These are phyloP conservation scores for Talaromyces trachyspermus DNA, from an alignment of 495 filamentous ascomycete species.

Conservation along the genomic window DNA sequence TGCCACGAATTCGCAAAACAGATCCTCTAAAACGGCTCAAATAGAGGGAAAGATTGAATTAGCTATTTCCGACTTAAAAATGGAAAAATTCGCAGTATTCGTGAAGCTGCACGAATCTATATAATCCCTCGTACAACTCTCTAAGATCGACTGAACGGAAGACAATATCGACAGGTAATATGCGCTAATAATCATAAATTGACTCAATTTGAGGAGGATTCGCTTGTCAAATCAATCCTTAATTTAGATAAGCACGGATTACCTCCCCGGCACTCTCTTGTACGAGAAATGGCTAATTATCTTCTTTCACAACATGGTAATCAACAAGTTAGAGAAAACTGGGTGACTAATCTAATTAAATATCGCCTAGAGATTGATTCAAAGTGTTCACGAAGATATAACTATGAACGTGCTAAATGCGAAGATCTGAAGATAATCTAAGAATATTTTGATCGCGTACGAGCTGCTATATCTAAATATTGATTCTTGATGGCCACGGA, in stretches of 20 bases:
- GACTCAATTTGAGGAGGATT: no score
- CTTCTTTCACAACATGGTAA: background rate
- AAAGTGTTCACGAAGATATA: no score
- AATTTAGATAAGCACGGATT: no score
- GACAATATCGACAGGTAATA: background rate
- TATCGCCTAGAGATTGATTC: conserved; percentile 12
- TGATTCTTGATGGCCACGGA: no score
- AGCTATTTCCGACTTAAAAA: background rate
- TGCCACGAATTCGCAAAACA: background rate
- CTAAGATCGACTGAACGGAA: background rate
- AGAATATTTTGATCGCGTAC: no score
- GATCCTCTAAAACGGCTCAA: background rate
- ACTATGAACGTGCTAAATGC: no score
- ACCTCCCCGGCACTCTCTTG: no score
- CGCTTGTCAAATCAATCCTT: no score
- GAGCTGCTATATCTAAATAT: no score
- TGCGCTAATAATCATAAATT: background rate
- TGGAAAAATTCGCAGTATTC: background rate
- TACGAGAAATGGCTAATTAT: conserved; percentile 1
- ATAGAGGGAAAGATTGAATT: no score
- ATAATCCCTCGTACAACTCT: background rate
- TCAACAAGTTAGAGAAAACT: background rate
- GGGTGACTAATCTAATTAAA: background rate
- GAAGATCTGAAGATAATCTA: no score
- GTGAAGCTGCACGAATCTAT: background rate